These are phyloP conservation scores for Nigrospora sphaerica DNA, from an alignment of 2,329 filamentous ascomycete genomes.

Conservation along the genomic window DNA sequence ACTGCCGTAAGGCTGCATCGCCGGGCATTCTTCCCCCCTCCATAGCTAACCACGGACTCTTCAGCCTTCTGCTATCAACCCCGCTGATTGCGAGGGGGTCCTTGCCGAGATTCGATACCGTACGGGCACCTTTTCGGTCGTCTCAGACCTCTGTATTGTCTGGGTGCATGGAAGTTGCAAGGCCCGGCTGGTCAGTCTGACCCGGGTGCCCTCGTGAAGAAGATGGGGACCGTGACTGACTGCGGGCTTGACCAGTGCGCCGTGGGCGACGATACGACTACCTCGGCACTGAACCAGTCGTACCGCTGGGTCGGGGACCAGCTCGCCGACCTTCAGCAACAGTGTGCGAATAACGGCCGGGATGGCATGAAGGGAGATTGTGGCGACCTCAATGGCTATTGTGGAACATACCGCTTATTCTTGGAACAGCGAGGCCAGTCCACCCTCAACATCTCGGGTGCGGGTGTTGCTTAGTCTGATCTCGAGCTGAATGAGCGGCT, in stretches of 20 bases:
- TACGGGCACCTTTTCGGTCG: background rate
- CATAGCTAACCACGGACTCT: background rate
- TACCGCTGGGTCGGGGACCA: conserved; percentile 1
- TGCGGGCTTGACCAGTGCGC: conserved; percentile 1
- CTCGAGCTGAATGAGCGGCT: too few species aligned
- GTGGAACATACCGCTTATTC: conserved; percentile 5
- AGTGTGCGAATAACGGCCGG: conserved; percentile 1
- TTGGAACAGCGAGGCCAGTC: conserved; percentile 2
- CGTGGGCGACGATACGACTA: background rate
- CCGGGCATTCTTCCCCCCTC: too few species aligned
- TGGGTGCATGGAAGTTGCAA: conserved; percentile 5
- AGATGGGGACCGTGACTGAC: too few species aligned
- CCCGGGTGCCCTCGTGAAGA: too few species aligned
- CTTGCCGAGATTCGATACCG: background rate
- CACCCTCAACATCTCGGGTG: background rate
- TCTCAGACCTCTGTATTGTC: conserved; percentile 3
- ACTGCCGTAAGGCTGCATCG: background rate
- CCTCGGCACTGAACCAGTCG: background rate
- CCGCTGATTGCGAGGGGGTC: conserved; percentile 3
- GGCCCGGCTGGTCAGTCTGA: background rate
- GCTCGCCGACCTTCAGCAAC: background rate
- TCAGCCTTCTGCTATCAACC: background rate
- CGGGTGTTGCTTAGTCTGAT: too few species aligned
- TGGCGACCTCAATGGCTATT: background rate
- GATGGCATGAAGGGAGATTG: conserved; percentile 6